Base-by-base conservation (phyloP, 2,329 filamentous ascomycete species). In the Chaetoscypha palmicola region DNA sequence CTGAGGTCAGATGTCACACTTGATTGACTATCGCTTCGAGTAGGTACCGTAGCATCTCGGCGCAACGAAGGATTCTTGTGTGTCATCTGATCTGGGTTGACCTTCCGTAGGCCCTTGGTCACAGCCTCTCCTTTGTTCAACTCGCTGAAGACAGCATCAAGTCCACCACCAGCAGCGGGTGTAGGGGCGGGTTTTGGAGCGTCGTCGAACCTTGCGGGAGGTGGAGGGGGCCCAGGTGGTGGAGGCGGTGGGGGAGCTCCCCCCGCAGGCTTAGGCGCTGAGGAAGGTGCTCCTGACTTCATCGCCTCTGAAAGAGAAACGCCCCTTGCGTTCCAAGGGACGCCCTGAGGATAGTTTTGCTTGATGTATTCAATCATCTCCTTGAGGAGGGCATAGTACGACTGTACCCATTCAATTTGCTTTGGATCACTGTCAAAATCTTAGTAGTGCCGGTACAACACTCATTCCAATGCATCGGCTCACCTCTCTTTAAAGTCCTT, bases 1-100 rank as follows among this genome's bases (percentile, higher is more conserved):
- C 86, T 76, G 19, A 60, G 59, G 28, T 69, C 61, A 5, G 73
- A 72, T 10, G 67, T 64, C 31, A 71, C 70, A 47, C 72, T 73
- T 17, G 74, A 76, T 21, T 66, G 64, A 37, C 68, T 69, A 41
- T 71, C 68, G 42, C 72, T 73, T 45, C 74, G 68, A 45, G 72
- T 72, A 1, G 85, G 73, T 2, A 91, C 86, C 2, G 78, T 75
- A 10, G 86, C 84, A 48, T 72, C 72, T 19, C 86, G 77, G 50
- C 92, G 82, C 46, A 98, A 72, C 8, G 81, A 79, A 11, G 92
- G 92, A 67, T 98, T 98, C 72, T 97, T 97, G 69, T 98, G 92
- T 48, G 92, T 98, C 91, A 96, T 96, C 65, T 97, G 76, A 42
- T 86, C 92, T 62, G 83, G 84, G 68, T 96, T 91, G 38, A 98